These are phyloP conservation scores for Yamagishiella unicocca DNA, from an alignment of 139 green algal species.

Conservation along the genomic window DNA sequence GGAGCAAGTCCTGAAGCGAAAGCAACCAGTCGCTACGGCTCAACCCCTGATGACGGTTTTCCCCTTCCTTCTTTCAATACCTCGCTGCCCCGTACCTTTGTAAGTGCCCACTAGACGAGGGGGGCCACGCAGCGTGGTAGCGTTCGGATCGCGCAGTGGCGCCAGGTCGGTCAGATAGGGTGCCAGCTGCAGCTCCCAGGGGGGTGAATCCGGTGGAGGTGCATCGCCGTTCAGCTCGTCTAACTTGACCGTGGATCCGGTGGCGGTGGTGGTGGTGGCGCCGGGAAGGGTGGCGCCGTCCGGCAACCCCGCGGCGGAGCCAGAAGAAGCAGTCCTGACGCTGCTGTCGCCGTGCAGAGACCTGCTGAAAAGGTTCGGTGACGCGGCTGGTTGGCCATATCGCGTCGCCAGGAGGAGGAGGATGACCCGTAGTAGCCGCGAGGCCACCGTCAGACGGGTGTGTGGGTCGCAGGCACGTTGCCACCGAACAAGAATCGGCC, in stretches of 20 bases:
- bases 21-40: too few relatives aligned
- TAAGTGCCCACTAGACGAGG: background rate
- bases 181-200: constrained; percentile 9
- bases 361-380: background rate
- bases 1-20: too few relatives aligned
- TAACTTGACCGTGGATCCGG: too few relatives aligned
- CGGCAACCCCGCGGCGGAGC: too few relatives aligned
- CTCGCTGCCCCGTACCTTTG: background rate
- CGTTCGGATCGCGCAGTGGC: background rate
- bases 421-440: background rate
- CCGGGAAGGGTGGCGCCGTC: too few relatives aligned
- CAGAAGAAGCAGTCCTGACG: too few relatives aligned
- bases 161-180: background rate
- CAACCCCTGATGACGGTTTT: background rate
- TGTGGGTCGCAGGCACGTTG: too few relatives aligned
- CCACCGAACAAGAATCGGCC: too few relatives aligned
- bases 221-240: too few relatives aligned
- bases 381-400: background rate
- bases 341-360: background rate
- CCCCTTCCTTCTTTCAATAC: background rate
- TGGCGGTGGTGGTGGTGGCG: too few relatives aligned
- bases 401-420: background rate
- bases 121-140: background rate
- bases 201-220: background rate
- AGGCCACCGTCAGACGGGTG: too few relatives aligned